Evolutionary conservation across 192 early-diverging fungal genomes (phyloP), one percentile per base, ranked within the genome.

Genomic region (Entomortierella chlamydospora): DNA sequence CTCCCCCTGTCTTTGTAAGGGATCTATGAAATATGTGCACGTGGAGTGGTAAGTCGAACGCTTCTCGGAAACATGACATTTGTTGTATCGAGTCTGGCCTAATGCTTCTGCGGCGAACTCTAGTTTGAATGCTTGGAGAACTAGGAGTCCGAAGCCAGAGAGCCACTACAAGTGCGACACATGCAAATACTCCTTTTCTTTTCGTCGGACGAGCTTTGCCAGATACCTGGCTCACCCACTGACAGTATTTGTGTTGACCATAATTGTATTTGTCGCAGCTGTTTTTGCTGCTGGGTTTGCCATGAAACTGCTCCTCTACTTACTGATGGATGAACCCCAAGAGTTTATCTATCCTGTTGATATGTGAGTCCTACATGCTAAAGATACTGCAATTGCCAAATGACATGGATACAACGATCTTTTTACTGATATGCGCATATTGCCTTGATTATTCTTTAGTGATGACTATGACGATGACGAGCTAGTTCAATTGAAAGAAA

Each of bases 151-250:
- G 17, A 90, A 89, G 56, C 78, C 68, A 15, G 73, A 85, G 51
- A 88, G 87, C 51, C 89, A 83, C 58, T 89, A 83, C 73, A 81
- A 90, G 61, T 90, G 88, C 56, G 88, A 90, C 55, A 86, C 87
- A 22, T 90, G 88, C 70, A 82, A 85, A 61, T 90, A 90, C 41
- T 57, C 79, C 22, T 90, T 88, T 47, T 68, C 73, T 5, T 90
- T 90, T 68, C 72, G 80, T 33, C 76, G 88, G 26, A 89, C 87
- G 10, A 83, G 71, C 51, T 82, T 83, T 63, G 88, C 88, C 1
- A 70, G 78, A 30, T 70, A 79, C 30, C 43, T 79, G 23, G 81
- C 52, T 37, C 87, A 58, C 57, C 88, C 70, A 71, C 56, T 79
- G 81, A 86, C 86, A 50, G 86, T 90, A 2, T 79, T 79, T 70